Percentiles rank a stretch among this genome's conserved stretches.
phyloP scores from a whole-genome alignment of 2,329 filamentous ascomycete species.

The Thermothelomyces thermophilus region DNA sequence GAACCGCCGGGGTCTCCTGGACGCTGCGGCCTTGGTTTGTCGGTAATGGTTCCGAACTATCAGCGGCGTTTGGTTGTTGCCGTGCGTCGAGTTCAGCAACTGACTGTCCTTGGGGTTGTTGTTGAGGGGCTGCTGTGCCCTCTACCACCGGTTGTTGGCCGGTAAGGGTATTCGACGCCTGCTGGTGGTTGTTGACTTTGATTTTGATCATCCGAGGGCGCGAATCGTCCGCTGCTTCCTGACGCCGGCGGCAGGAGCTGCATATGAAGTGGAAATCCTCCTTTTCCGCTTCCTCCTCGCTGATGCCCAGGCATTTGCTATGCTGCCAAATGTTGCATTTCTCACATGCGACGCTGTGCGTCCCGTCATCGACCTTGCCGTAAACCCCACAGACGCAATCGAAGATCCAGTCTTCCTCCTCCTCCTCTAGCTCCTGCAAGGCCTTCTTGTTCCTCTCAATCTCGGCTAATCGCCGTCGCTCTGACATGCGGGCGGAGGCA shows the following conservation, averaged over 20 bases:
- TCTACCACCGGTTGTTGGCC: constrained; percentile 11
- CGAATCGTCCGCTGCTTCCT: constrained; percentile 56
- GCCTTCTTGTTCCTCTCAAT: constrained; percentile 75
- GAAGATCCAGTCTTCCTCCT: constrained; percentile 85
- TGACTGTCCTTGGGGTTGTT: constrained; percentile 15
- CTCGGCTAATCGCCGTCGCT: constrained; percentile 72
- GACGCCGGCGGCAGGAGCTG: constrained; percentile 63
- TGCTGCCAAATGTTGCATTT: constrained; percentile 95
- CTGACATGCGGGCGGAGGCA: constrained; percentile 60
- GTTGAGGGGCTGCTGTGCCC: not conserved
- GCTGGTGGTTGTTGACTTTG: constrained; percentile 39
- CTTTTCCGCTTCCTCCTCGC: constrained; percentile 69
- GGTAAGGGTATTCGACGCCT: constrained; percentile 24
- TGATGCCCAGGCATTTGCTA: constrained; percentile 81
- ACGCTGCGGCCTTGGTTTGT: not conserved
- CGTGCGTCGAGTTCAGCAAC: constrained; percentile 25
- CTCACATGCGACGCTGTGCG: constrained; percentile 90
- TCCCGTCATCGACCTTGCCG: constrained; percentile 89
- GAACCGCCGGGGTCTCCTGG: not conserved
- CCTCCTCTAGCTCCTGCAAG: constrained; percentile 59
- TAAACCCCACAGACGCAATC: constrained; percentile 89
- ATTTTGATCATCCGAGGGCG: constrained; percentile 47
- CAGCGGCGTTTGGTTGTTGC: constrained; percentile 10
- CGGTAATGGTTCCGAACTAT: not conserved
- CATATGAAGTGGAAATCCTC: constrained; percentile 87